Evolutionary conservation across 805 yeast genomes (phyloP).

Genomic region (Candida sphagnicola): DNA sequence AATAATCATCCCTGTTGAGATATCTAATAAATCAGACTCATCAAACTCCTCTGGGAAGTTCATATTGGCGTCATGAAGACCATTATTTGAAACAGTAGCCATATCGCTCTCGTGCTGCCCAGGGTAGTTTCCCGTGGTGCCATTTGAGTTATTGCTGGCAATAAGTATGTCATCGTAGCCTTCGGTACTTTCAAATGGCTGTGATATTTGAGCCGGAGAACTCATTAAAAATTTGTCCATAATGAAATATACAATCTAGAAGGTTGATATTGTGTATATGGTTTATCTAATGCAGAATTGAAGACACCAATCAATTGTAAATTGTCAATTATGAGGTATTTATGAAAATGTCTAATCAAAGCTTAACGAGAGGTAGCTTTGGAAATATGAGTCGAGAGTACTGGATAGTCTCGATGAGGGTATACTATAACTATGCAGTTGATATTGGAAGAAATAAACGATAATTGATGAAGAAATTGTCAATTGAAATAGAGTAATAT

Average conservation of each 20-base stretch:
- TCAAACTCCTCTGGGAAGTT: conserved; percentile 2
- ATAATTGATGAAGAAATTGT: too few relatives aligned
- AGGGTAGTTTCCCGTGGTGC: conserved; percentile 2
- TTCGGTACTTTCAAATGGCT: conserved; percentile 20
- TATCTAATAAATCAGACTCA: conserved; percentile 1
- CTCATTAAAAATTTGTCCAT: conserved; percentile 40
- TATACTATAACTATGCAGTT: too few relatives aligned
- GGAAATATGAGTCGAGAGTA: too few relatives aligned
- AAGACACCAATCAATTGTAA: background rate
- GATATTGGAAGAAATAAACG: too few relatives aligned
- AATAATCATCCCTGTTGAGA: background rate
- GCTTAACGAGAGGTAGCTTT: too few relatives aligned
- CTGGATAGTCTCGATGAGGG: too few relatives aligned
- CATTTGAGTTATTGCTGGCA: background rate
- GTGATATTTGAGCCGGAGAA: conserved; percentile 35
- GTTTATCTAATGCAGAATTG: background rate
- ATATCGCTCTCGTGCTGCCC: conserved; percentile 6
- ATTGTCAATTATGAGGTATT: too few relatives aligned
- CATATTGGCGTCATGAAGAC: conserved; percentile 4
- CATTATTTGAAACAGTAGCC: conserved; percentile 1
- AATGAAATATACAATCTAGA: background rate
- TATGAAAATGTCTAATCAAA: too few relatives aligned
- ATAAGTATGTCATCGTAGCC: background rate
- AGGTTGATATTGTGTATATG: background rate
- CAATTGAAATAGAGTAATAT: too few relatives aligned